A percentile compares a stretch with the other conserved stretches of the same genome.
phyloP scores from a whole-genome alignment of 73 alveolate genomes.

The Paramecium primaurelia region DNA sequence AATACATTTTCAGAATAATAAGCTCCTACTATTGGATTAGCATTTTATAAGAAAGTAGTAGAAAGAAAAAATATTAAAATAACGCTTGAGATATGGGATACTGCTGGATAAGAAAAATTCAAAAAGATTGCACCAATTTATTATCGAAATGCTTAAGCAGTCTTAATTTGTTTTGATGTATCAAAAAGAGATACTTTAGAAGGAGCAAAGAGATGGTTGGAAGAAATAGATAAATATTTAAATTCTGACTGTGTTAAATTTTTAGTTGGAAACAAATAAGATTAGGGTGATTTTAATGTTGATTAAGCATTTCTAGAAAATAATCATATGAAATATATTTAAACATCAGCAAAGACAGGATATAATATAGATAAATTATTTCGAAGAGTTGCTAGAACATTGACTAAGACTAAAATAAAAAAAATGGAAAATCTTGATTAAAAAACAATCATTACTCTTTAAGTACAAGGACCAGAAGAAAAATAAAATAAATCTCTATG shows the following conservation, averaged over 20 bases:
- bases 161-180: slow-evolving; percentile 78
- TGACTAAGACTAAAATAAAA: slow-evolving; percentile 8
- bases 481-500: neutral
- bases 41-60: neutral
- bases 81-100: slow-evolving; percentile 87
- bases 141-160: slow-evolving; percentile 89
- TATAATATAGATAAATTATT: neutral
- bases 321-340: neutral
- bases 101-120: slow-evolving; percentile 92
- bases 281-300: slow-evolving; percentile 70
- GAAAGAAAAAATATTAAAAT: slow-evolving; percentile 55
- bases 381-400: slow-evolving; percentile 25
- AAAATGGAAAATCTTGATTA: neutral
- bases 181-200: slow-evolving; percentile 72
- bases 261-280: slow-evolving; percentile 87
- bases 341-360: slow-evolving; percentile 42
- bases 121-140: slow-evolving; percentile 74
- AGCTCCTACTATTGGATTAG: slow-evolving; percentile 40
- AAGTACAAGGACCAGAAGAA: slow-evolving; percentile 46
- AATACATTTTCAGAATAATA: neutral
- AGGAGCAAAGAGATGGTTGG: slow-evolving; percentile 75
- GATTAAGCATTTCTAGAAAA: slow-evolving; percentile 9
- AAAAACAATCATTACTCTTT: neutral
- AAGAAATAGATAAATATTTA: slow-evolving; percentile 78
- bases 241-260: slow-evolving; percentile 74